Conservation (phyloP, 176 grass and related monocot species). For the Panicum miliaceum region DNA sequence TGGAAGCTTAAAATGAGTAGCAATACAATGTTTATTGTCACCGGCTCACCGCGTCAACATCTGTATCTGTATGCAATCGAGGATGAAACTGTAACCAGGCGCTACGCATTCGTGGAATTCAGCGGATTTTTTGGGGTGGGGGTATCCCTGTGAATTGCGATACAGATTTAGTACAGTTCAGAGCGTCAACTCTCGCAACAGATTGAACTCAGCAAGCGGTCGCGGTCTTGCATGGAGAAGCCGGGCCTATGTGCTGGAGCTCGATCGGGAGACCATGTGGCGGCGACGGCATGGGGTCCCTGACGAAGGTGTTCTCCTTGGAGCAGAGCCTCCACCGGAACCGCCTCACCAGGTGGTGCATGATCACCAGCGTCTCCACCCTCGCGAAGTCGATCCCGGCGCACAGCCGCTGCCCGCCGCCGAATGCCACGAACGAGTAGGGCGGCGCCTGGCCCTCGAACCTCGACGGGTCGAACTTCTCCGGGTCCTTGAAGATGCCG, state of each 20-base stretch:
- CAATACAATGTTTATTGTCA: neutral
- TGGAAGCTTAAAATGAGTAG: neutral
- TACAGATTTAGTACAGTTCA: too few relatives aligned
- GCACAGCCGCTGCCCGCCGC: slow-evolving; percentile 49
- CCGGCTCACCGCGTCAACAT: too few relatives aligned
- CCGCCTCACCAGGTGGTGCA: slow-evolving; percentile 42
- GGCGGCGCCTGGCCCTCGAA: slow-evolving; percentile 40
- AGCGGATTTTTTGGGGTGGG: too few relatives aligned
- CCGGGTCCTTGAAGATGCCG: slow-evolving; percentile 36
- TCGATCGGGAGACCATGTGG: slow-evolving; percentile 42
- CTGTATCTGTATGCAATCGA: neutral
- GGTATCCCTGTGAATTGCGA: too few relatives aligned
- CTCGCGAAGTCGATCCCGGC: slow-evolving; percentile 46
- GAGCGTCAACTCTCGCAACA: too few relatives aligned
- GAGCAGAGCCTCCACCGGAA: slow-evolving; percentile 52
- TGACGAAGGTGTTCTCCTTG: slow-evolving; percentile 42
- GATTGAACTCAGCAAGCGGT: neutral
- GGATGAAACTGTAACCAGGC: neutral
- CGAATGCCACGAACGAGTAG: slow-evolving; percentile 57
- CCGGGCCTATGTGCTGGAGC: slow-evolving; percentile 1
- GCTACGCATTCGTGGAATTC: too few relatives aligned
- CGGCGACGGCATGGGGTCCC: slow-evolving; percentile 53
- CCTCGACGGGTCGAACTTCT: slow-evolving; percentile 41
- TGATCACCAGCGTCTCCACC: slow-evolving; percentile 56
- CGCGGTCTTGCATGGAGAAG: neutral